A percentile compares a stretch with the other conserved stretches of the same genome.
Evolutionary conservation across 108 stramenopile genomes (phyloP).

Genomic region (Pseudonitzschia delicatissima): DNA sequence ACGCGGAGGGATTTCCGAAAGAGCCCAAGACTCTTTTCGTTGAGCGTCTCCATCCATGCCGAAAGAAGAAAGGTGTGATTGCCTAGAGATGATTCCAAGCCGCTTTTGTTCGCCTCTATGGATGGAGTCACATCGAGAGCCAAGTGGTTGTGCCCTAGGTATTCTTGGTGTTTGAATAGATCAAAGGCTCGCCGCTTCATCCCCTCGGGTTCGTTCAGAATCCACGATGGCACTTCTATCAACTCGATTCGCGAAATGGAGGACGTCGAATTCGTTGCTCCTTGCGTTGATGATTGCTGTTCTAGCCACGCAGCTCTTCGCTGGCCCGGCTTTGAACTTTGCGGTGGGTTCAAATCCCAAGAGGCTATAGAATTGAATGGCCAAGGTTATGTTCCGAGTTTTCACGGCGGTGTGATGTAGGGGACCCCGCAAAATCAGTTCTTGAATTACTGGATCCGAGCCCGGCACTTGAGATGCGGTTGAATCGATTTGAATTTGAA

Average conservation of each 20-base stretch:
- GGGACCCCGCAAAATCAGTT: constrained; percentile 1
- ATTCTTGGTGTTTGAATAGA: constrained; percentile 52
- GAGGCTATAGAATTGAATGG: constrained; percentile 79
- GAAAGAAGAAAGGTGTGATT: constrained; percentile 21
- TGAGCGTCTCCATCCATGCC: constrained; percentile 65
- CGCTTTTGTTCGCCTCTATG: constrained; percentile 1
- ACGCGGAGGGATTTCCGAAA: constrained; percentile 74
- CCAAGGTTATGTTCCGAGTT: constrained; percentile 77
- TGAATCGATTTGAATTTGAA: neutral
- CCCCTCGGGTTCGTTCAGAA: constrained; percentile 67
- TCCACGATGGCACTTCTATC: constrained; percentile 73
- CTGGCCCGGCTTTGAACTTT: constrained; percentile 76
- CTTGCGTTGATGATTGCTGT: neutral
- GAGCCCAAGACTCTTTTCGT: constrained; percentile 43
- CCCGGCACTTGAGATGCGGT: too few species aligned
- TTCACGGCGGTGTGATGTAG: constrained; percentile 74
- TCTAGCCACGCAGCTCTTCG: constrained; percentile 73
- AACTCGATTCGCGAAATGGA: constrained; percentile 59
- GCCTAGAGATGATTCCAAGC: neutral
- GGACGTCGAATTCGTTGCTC: constrained; percentile 8
- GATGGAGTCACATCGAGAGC: constrained; percentile 70
- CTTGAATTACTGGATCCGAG: too few species aligned
- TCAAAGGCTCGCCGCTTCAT: constrained; percentile 66
- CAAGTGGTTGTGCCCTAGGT: constrained; percentile 80
- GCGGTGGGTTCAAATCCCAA: constrained; percentile 64